Conservation (phyloP, 2,329 filamentous ascomycete species). For the Talaromyces albobiverticillius region DNA sequence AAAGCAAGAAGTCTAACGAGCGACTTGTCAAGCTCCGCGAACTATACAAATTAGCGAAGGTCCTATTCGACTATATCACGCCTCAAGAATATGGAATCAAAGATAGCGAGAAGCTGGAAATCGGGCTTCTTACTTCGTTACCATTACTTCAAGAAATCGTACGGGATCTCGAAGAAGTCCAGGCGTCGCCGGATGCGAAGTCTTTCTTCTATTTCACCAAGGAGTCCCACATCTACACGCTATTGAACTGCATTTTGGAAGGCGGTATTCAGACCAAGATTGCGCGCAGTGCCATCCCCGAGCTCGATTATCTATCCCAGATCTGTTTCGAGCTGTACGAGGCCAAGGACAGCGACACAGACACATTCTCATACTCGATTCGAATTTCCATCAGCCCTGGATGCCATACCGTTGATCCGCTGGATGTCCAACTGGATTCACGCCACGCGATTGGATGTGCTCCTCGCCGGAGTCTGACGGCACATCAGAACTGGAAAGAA, state of each 20-base stretch:
- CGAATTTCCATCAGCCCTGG: constrained; percentile 93
- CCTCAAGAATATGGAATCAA: constrained; percentile 98
- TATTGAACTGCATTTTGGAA: constrained; percentile 96
- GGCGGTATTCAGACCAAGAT: constrained; percentile 97
- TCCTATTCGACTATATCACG: constrained; percentile 96
- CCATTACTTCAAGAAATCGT: constrained; percentile 96
- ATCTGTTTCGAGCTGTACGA: constrained; percentile 99
- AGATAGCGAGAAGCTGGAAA: constrained; percentile 95
- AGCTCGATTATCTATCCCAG: constrained; percentile 94
- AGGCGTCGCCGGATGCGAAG: constrained; percentile 89
- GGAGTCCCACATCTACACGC: constrained; percentile 96
- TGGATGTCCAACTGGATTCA: constrained; percentile 94
- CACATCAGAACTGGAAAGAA: constrained; percentile 91
- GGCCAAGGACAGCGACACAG: constrained; percentile 74
- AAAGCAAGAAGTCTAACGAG: constrained; percentile 76
- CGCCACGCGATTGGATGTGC: constrained; percentile 95
- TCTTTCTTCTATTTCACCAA: constrained; percentile 99
- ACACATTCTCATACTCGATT: constrained; percentile 89
- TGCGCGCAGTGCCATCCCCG: constrained; percentile 87
- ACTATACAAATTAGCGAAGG: constrained; percentile 88
- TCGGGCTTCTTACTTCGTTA: constrained; percentile 88
- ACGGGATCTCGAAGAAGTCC: constrained; percentile 92
- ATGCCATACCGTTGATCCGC: constrained; percentile 91
- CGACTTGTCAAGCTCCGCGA: constrained; percentile 86
- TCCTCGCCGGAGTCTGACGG: constrained; percentile 81